These are phyloP conservation scores for Prillingera fragicola DNA, from an alignment of 1,284 basidiomycete species.

Conservation along the genomic window DNA sequence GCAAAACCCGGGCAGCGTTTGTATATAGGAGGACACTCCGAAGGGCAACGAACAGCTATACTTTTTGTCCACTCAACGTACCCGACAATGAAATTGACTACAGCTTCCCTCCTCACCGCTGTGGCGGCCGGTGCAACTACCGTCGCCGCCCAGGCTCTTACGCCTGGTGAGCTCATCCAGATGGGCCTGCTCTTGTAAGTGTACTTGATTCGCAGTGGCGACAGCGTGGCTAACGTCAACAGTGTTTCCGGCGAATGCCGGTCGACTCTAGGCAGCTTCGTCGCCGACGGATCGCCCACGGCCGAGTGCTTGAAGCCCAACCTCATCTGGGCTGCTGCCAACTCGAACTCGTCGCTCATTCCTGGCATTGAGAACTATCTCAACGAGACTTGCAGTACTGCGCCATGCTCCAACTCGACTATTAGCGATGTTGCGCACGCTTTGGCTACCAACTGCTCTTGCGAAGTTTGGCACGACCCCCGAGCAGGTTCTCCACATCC, in stretches of 20 bases:
- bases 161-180: background rate
- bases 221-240: background rate
- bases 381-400: conserved; percentile 27
- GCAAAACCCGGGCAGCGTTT: no score
- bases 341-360: conserved; percentile 32
- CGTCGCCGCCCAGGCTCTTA: conserved; percentile 5
- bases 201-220: no score
- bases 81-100: background rate
- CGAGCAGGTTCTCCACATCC: conserved; percentile 23
- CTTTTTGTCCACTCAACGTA: background rate
- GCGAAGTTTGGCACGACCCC: conserved; percentile 23
- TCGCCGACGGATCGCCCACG: conserved; percentile 8
- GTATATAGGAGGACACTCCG: no score
- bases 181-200: conserved; percentile 7
- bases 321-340: conserved; percentile 18
- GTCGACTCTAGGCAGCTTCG: conserved; percentile 14
- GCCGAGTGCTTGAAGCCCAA: conserved; percentile 25
- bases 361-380: conserved; percentile 36
- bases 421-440: conserved; percentile 28
- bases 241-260: conserved; percentile 12
- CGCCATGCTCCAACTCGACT: conserved; percentile 37
- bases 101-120: background rate
- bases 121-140: conserved; percentile 8
- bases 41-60: no score
- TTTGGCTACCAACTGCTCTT: conserved; percentile 33